Evolutionary conservation across 1,284 basidiomycete species (phyloP), one percentile per base, ranked within the genome.

Genomic region (Schizopora paradoxa): DNA sequence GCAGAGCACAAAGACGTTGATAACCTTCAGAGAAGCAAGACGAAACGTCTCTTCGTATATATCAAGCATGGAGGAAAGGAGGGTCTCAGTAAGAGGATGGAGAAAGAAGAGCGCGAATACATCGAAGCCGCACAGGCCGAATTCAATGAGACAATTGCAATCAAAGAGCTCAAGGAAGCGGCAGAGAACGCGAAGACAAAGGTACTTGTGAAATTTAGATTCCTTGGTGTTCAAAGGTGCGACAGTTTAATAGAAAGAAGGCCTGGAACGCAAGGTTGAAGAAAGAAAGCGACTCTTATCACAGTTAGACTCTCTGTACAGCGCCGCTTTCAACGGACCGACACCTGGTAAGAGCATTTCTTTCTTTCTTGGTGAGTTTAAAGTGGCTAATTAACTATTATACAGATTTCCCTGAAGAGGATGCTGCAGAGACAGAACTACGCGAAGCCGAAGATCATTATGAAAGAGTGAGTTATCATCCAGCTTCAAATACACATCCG

Each of bases 41-140:
- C 45, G 16, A 47, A 34, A 28, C 49, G 49, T 3, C 43, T 51
- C 22, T 37, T 51, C 6, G 14, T 41, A 18, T 18, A 42, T 7
- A 13, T 51, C 7, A 42, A 32, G 6, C 32, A 47, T 16, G 49
- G 49, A 8, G 49, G 49, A 7, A 45, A 41, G 14, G 49, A 51
- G 31, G 49, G 45, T 22, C 40, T 51, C 21, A 40, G 38, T 28
- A 38, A 38, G 8, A 47, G 39, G 21, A 19, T 51, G 13, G 49
- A 47, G 31, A 51, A 51, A 21, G 49, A 51, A 26, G 49, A 51
- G 31, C 39, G 41, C 18, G 49, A 51, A 38, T 51, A 47, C 29
- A 31, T 51, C 18, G 49, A 51, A 28, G 49, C 49, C 13, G 49
- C 44, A 7, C 49, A 51, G 34, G 34, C 22, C 5, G 49, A 51